Base-by-base conservation (phyloP, 352 stramenopile genomes). In the Hyaloperonospora arabidopsidis region DNA sequence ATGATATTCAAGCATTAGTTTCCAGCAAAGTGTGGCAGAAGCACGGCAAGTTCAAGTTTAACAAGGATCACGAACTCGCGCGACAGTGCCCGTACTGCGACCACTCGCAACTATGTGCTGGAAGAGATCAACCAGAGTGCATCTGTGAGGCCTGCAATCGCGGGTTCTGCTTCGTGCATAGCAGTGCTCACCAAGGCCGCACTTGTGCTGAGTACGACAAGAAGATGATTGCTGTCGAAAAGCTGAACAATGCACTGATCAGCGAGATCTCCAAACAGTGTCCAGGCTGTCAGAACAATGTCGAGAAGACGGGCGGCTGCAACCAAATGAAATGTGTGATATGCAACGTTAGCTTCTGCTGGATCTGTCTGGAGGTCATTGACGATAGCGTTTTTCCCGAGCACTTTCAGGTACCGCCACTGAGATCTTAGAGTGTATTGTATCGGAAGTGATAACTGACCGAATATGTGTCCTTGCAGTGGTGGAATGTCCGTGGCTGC, bases 241-340 rank as follows among this genome's bases (percentile, higher is more conserved):
- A 92, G 51, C 55, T 92, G 35, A 95, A 91, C 45, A 82, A 79
- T 51, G 80, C 79, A 3, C 71, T 80, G 53, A 87, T 91, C 49
- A 79, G 70, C 29, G 69, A 86, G 47, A 86, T 90, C 39, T 80
- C 84, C 4, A 94, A 93, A 54, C 80, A 72, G 6, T 97, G 89
- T 64, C 89, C 89, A 23, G 77, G 70, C 3, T 97, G 89, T 69
- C 77, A 89, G 39, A 93, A 82, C 50, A 75, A 87, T 34, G 85
- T 97, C 13, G 86, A 94, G 45, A 97, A 97, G 57, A 89, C 80
- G 35, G 80, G 80, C 61, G 87, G 87, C 0, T 97, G 89, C 60
- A 96, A 96, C 56, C 86, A 96, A 59, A 95, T 97, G 67, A 92
- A 87, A 54, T 95, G 87, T 49, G 68, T 79, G 13, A 77, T 80